A percentile compares a stretch with the other conserved stretches of the same genome.
These are phyloP conservation scores for Penicillium brasilianum DNA, from an alignment of 2,329 filamentous ascomycete species.

Conservation along the genomic window DNA sequence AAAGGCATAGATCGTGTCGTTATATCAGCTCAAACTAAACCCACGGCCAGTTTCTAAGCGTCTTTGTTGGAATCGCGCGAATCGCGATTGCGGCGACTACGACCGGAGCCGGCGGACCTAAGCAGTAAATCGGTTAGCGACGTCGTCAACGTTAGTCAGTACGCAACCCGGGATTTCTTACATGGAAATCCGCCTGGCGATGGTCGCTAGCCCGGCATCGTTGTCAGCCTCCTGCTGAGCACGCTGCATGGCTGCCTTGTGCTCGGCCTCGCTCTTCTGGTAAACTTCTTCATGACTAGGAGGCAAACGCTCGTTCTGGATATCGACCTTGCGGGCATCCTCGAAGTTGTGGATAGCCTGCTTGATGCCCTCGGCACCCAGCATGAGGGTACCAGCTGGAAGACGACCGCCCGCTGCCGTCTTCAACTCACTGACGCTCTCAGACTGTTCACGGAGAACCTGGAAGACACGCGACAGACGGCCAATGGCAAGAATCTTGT, in stretches of 20 bases:
- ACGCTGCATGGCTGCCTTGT: slow-evolving; percentile 81
- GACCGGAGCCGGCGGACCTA: slow-evolving; percentile 49
- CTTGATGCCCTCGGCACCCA: slow-evolving; percentile 97
- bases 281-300: slow-evolving; percentile 91
- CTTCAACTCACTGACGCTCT: slow-evolving; percentile 96
- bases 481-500: slow-evolving; percentile 98
- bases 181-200: slow-evolving; percentile 95
- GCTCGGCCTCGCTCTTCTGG: slow-evolving; percentile 79
- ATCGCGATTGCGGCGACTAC: slow-evolving; percentile 41
- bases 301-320: slow-evolving; percentile 94
- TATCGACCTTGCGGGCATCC: slow-evolving; percentile 92
- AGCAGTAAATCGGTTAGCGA: slow-evolving; percentile 19
- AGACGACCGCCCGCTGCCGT: slow-evolving; percentile 91
- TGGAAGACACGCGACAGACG: slow-evolving; percentile 98
- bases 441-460: slow-evolving; percentile 94
- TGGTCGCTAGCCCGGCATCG: slow-evolving; percentile 81
- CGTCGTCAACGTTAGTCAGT: not conserved
- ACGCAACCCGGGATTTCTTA: slow-evolving; percentile 59
- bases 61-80: slow-evolving; percentile 29
- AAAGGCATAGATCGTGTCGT: slow-evolving; percentile 36
- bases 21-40: slow-evolving; percentile 28
- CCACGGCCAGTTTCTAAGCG: slow-evolving; percentile 29
- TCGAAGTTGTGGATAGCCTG: slow-evolving; percentile 97
- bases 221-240: slow-evolving; percentile 90
- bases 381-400: slow-evolving; percentile 94